Percentiles rank a stretch among this genome's conserved stretches.
phyloP scores from a whole-genome alignment of 2,329 filamentous ascomycete species.

The Hypomyces rosellus region DNA sequence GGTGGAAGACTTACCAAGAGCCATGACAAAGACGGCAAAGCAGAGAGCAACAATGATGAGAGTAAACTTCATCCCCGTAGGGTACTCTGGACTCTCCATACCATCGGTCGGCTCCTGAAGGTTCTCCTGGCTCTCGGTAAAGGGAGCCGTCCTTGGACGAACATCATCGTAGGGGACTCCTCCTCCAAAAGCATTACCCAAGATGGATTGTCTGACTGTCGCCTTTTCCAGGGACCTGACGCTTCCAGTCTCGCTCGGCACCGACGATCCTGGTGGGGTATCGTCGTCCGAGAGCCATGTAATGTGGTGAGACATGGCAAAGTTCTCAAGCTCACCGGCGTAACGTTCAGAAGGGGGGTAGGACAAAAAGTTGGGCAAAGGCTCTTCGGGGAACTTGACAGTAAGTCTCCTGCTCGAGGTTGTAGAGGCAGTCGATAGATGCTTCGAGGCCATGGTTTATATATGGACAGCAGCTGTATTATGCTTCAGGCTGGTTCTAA shows the following conservation, averaged over 20 bases:
- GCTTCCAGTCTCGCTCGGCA: background rate
- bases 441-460: background rate
- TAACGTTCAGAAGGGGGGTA: background rate
- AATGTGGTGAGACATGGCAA: background rate
- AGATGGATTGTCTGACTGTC: background rate
- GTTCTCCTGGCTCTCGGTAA: conserved; percentile 23
- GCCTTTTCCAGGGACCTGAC: background rate
- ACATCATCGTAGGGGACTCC: background rate
- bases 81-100: conserved; percentile 14
- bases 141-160: conserved; percentile 13
- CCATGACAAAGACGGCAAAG: conserved; percentile 35
- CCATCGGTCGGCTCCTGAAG: conserved; percentile 9
- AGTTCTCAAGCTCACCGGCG: background rate
- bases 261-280: background rate
- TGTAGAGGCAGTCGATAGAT: background rate
- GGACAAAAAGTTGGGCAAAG: background rate
- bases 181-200: background rate
- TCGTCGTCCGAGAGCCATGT: background rate
- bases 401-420: background rate
- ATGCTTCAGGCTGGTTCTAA: no score
- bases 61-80: conserved; percentile 23
- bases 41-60: conserved; percentile 33
- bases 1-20: conserved; percentile 24
- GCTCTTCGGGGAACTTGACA: background rate
- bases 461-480: background rate